phyloP scores from a whole-genome alignment of 495 filamentous ascomycete species.

The Massariosphaeria phaeospora region DNA sequence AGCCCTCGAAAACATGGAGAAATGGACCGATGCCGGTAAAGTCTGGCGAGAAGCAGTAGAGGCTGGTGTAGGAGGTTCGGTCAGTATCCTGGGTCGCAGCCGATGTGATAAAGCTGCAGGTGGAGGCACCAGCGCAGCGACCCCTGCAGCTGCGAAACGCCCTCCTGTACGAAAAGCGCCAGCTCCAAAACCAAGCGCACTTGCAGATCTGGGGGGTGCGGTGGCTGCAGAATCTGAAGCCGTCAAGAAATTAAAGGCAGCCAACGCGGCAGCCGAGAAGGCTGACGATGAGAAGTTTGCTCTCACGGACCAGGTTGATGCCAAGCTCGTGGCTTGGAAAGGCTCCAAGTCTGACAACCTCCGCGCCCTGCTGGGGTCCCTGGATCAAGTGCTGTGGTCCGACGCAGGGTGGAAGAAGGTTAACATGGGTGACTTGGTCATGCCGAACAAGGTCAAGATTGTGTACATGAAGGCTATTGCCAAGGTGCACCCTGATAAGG shows the following conservation, averaged over 20 bases:
- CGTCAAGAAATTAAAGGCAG: slow-evolving; percentile 70
- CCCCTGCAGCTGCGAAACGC: slow-evolving; percentile 13
- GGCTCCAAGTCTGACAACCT: slow-evolving; percentile 88
- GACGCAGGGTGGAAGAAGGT: slow-evolving; percentile 95
- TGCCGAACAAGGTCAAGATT: slow-evolving; percentile 90
- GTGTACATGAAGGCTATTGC: slow-evolving; percentile 98
- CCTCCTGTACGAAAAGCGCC: slow-evolving; percentile 25
- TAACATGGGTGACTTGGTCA: slow-evolving; percentile 81
- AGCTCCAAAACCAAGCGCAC: slow-evolving; percentile 24
- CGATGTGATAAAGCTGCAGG: slow-evolving; percentile 81
- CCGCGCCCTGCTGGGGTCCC: slow-evolving; percentile 76
- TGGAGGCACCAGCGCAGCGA: slow-evolving; percentile 47
- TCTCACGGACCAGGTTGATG: slow-evolving; percentile 77
- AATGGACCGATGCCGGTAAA: slow-evolving; percentile 75
- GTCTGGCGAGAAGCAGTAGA: slow-evolving; percentile 81
- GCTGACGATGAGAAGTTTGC: slow-evolving; percentile 90
- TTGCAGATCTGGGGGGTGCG: slow-evolving; percentile 36
- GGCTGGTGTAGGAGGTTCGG: slow-evolving; percentile 72
- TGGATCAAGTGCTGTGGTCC: slow-evolving; percentile 88
- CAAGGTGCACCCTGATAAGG: slow-evolving; percentile 98
- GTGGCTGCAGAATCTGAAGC: slow-evolving; percentile 49
- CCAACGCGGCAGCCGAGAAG: slow-evolving; percentile 75
- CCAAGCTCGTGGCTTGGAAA: slow-evolving; percentile 70
- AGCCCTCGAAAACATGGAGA: slow-evolving; percentile 90
- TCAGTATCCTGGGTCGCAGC: slow-evolving; percentile 79